phyloP scores from a whole-genome alignment of 2,329 filamentous ascomycete genomes.

The Cordyceps farinosa region DNA sequence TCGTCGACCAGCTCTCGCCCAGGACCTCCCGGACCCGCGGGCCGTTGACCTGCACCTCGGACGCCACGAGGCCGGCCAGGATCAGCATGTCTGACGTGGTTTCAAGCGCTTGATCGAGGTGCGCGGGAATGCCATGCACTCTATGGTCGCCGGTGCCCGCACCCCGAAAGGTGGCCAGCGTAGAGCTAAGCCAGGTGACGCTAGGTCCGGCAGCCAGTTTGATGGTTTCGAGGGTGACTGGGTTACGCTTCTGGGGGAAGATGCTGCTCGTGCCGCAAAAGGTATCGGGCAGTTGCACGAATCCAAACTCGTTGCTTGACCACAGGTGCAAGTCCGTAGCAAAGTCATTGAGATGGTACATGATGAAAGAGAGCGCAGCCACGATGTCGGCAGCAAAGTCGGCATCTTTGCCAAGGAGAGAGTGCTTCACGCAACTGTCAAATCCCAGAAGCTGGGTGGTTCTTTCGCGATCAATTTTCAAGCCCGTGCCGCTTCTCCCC shows the following conservation, averaged over 20 bases:
- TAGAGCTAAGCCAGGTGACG: constrained; percentile 18
- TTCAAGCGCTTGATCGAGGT: constrained; percentile 16
- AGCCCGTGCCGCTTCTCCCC: constrained; percentile 14
- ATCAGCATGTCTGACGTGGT: constrained; percentile 17
- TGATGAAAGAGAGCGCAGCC: constrained; percentile 14
- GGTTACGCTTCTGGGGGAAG: constrained; percentile 21
- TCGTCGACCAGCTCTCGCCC: constrained; percentile 18
- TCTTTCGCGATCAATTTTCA: constrained; percentile 14
- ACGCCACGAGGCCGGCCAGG: constrained; percentile 15
- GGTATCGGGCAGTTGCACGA: constrained; percentile 14
- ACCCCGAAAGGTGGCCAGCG: constrained; percentile 15
- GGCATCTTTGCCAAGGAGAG: constrained; percentile 16
- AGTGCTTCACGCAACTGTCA: constrained; percentile 15
- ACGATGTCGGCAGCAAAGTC: constrained; percentile 17
- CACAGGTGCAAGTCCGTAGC: constrained; percentile 19
- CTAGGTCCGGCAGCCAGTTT: constrained; percentile 16
- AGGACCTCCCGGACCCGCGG: constrained; percentile 8
- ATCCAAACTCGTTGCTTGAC: constrained; percentile 19
- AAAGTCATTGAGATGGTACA: constrained; percentile 19
- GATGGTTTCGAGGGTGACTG: constrained; percentile 18
- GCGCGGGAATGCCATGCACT: constrained; percentile 8
- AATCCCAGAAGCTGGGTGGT: constrained; percentile 15
- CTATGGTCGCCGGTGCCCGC: constrained; percentile 15
- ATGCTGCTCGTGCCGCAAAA: constrained; percentile 20
- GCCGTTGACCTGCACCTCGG: constrained; percentile 16